Base-by-base conservation (phyloP, 2,329 filamentous ascomycete species). In the Rutstroemia sp. region DNA sequence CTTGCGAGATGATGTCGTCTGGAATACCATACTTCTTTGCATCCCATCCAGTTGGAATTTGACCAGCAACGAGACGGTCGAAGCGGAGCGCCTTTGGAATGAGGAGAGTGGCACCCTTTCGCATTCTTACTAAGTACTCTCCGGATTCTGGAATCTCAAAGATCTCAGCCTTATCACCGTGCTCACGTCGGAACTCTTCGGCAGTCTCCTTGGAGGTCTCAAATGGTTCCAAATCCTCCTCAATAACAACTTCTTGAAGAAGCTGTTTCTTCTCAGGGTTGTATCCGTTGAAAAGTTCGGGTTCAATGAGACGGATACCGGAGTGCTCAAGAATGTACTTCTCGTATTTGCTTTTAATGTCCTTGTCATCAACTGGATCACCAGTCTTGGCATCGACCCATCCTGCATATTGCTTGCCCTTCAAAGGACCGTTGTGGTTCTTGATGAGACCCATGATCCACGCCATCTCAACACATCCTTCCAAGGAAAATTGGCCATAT, bases 391-490 rank as follows among this genome's bases (percentile, higher is more conserved):
- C 80, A 69, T 99, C 94, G 58, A 99, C 89, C 91, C 89, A 99
- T 65, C 94, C 94, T 64, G 92, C 90, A 76, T 99, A 97, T 62
- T 88, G 88, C 76, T 95, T 88, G 71, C 94, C 94, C 78, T 99
- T 99, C 71, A 99, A 83, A 34, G 87, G 86, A 17, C 94, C 94
- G 66, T 97, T 97, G 78, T 96, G 89, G 73, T 99, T 95, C 80
- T 92, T 96, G 78, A 99, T 97, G 58, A 97, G 84, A 69, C 94
- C 94, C 92, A 97, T 99, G 73, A 99, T 90, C 94, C 94, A 99
- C 34, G 94, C 92, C 94, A 99, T 99, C 75, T 99, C 94, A 59
- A 99, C 87, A 68, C 94, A 97, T 30, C 94, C 94, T 73, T 99
- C 95, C 14, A 99, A 83, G 8, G 94, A 97, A 77, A 99, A 99